Evolutionary conservation across 331 rosid genomes (phyloP).

Genomic region (Arachis monticola): DNA sequence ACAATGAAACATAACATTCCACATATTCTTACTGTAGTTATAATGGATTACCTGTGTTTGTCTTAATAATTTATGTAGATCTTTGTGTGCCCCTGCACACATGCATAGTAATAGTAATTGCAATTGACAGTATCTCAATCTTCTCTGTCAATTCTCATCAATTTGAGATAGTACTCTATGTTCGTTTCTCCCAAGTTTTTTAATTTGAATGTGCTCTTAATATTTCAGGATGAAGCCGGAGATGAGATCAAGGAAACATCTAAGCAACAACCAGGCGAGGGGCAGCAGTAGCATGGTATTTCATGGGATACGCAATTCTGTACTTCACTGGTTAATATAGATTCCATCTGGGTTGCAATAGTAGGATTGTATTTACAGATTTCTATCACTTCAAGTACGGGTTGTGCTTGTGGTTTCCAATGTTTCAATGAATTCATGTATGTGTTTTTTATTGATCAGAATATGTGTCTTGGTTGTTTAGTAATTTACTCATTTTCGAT

Average conservation of each 20-base stretch:
- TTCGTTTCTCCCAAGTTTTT: not conserved
- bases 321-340: constrained; percentile 47
- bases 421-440: constrained; percentile 50
- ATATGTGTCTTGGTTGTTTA: constrained; percentile 54
- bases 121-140: constrained; percentile 5
- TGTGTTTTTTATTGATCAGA: constrained; percentile 61
- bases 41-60: not conserved
- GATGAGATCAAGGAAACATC: constrained; percentile 95
- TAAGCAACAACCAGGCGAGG: constrained; percentile 71
- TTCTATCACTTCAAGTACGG: constrained; percentile 46
- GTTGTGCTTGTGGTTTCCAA: constrained; percentile 44
- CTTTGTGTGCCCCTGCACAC: not conserved
- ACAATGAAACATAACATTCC: not conserved
- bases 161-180: not conserved
- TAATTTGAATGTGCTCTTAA: not conserved
- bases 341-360: constrained; percentile 57
- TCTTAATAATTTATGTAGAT: constrained; percentile 10
- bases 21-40: constrained; percentile 19
- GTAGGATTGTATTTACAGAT: constrained; percentile 50
- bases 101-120: not conserved
- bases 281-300: constrained; percentile 55
- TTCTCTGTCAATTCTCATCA: not conserved
- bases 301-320: constrained; percentile 52
- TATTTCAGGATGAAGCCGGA: constrained; percentile 84
- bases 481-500: constrained; percentile 42